Conservation (phyloP, 1,284 basidiomycete species). For the Microbotryomycetes sp. region DNA sequence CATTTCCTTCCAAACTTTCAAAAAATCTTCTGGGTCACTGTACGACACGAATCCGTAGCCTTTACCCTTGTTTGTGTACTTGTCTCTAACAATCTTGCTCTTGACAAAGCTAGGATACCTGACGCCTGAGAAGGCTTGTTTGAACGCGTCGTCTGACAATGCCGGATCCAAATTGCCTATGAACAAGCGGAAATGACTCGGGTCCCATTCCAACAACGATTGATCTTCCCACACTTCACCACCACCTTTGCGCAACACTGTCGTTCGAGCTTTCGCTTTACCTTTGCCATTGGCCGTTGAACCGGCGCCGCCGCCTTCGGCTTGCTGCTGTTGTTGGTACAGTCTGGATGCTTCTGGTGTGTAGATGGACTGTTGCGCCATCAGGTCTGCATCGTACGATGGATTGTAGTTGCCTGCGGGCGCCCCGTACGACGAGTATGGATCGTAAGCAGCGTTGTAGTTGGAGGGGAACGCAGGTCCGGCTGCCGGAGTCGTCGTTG, state of each 20-base stretch:
- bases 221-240: conserved; percentile 98
- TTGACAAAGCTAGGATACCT: conserved; percentile 89
- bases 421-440: not conserved
- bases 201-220: conserved; percentile 94
- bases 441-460: not conserved
- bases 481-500: conserved; percentile 13
- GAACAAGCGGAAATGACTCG: conserved; percentile 95
- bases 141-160: conserved; percentile 93
- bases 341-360: conserved; percentile 32
- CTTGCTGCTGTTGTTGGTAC: not conserved
- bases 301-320: not conserved
- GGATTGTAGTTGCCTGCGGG: not conserved
- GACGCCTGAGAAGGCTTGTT: conserved; percentile 41
- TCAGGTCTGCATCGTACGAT: conserved; percentile 25
- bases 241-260: conserved; percentile 87
- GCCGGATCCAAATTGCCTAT: conserved; percentile 98
- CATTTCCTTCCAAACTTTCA: conserved; percentile 99
- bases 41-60: conserved; percentile 93
- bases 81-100: conserved; percentile 88
- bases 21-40: conserved; percentile 95
- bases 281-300: conserved; percentile 58
- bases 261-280: conserved; percentile 68
- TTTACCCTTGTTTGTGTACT: conserved; percentile 69
- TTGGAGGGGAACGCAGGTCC: conserved; percentile 1
- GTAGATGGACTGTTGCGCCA: conserved; percentile 34